Conservation (phyloP, 129 eudicot species). For the Glebionis coronaria region DNA sequence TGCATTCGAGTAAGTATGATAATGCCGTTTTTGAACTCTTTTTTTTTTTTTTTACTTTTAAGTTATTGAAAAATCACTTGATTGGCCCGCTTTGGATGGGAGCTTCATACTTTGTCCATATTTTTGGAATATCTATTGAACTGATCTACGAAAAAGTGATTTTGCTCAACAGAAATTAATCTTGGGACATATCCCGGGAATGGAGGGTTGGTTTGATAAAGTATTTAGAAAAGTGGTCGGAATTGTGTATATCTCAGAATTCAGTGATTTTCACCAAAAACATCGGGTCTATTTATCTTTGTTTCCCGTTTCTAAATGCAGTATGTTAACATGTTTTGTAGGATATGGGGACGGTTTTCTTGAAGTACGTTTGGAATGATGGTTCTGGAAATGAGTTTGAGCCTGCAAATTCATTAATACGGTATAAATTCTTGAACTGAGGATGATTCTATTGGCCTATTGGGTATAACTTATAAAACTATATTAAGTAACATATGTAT, state of each 20-base stretch:
- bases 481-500: slow-evolving; percentile 30
- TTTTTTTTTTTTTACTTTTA: no score
- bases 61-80: no score
- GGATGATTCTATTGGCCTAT: slow-evolving; percentile 21
- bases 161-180: no score
- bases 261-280: no score
- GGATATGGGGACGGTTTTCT: slow-evolving; percentile 21
- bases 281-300: not conserved
- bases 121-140: no score
- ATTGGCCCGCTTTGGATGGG: no score
- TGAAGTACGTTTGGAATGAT: slow-evolving; percentile 8
- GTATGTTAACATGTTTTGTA: not conserved
- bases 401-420: slow-evolving; percentile 15
- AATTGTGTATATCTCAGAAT: no score
- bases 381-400: slow-evolving; percentile 17
- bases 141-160: no score
- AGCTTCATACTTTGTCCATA: no score
- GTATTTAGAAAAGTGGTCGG: no score
- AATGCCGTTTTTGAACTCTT: not conserved
- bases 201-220: no score
- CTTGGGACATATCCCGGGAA: no score
- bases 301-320: not conserved
- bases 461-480: slow-evolving; percentile 16
- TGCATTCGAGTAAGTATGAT: not conserved
- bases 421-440: slow-evolving; percentile 26